Percentiles rank a stretch among this genome's conserved stretches.
Conservation (phyloP, 2,329 filamentous ascomycete species). For the Neopestalotiopsis rosae region DNA sequence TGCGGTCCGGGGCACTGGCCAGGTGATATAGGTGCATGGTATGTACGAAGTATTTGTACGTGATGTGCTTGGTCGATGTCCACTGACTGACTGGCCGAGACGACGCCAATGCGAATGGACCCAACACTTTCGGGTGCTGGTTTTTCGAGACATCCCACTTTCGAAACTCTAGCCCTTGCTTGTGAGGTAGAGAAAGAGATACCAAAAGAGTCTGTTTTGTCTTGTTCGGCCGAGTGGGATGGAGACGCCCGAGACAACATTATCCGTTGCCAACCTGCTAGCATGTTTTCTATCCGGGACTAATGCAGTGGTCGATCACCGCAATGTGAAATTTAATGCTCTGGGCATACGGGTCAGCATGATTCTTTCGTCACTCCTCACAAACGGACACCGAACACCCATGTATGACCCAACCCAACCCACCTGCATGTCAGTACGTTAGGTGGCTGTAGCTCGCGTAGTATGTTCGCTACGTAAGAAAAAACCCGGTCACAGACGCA, state of each 20-base stretch:
- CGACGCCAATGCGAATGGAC: background rate
- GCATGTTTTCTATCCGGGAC: conserved; percentile 1
- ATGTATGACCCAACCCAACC: background rate
- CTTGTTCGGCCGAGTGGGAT: background rate
- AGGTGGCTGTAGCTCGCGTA: background rate
- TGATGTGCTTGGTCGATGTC: background rate
- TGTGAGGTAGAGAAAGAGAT: background rate
- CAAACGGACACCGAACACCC: background rate
- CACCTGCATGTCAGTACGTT: background rate
- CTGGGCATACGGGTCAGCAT: background rate
- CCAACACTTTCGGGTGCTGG: background rate
- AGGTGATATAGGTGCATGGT: background rate
- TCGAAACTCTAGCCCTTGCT: background rate
- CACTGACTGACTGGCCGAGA: background rate
- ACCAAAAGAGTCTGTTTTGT: background rate
- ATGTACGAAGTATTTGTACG: background rate
- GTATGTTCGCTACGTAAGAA: background rate
- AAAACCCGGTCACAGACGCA: background rate
- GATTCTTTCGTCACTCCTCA: background rate
- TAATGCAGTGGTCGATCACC: background rate
- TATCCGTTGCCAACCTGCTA: background rate
- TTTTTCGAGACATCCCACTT: background rate
- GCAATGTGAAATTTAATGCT: background rate
- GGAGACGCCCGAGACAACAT: background rate
- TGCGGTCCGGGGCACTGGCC: background rate